Percentiles rank a stretch among this genome's conserved stretches.
phyloP scores from a whole-genome alignment of 305 asterid species.

The Coffea humblotiana region DNA sequence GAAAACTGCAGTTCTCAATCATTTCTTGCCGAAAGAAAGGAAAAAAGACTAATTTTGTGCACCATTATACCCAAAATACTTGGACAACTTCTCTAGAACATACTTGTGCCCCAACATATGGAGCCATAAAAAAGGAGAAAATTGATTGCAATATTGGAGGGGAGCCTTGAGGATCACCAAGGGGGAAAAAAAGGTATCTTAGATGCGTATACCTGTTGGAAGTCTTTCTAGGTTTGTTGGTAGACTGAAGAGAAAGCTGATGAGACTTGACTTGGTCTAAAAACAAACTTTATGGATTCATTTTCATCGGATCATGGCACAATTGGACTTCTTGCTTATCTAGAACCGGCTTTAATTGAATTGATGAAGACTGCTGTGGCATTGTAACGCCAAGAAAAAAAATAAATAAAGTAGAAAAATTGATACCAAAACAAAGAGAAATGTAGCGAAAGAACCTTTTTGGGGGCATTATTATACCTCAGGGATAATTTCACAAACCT shows the following conservation, averaged over 20 bases:
- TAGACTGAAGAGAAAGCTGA: background rate
- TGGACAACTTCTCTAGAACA: too few species aligned
- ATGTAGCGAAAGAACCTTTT: background rate
- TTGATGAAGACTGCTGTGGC: background rate
- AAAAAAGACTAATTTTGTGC: too few species aligned
- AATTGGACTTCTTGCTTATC: background rate
- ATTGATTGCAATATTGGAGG: background rate
- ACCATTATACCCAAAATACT: too few species aligned
- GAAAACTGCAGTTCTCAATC: too few species aligned
- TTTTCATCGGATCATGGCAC: constrained; percentile 6
- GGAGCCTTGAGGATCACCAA: constrained; percentile 1
- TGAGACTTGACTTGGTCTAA: constrained; percentile 36
- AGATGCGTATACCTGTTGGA: background rate
- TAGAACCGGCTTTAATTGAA: background rate
- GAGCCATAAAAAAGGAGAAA: background rate
- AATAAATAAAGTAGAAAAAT: background rate
- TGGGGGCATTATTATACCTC: background rate
- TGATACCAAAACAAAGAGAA: background rate
- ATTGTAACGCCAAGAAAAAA: background rate
- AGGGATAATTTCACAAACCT: too few species aligned
- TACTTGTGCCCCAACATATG: background rate
- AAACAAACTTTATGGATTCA: constrained; percentile 9
- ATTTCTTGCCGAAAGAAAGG: too few species aligned
- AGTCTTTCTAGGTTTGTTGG: background rate
- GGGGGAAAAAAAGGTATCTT: background rate